phyloP scores from a whole-genome alignment of 2,329 filamentous ascomycete genomes.

The Claviceps pusilla region DNA sequence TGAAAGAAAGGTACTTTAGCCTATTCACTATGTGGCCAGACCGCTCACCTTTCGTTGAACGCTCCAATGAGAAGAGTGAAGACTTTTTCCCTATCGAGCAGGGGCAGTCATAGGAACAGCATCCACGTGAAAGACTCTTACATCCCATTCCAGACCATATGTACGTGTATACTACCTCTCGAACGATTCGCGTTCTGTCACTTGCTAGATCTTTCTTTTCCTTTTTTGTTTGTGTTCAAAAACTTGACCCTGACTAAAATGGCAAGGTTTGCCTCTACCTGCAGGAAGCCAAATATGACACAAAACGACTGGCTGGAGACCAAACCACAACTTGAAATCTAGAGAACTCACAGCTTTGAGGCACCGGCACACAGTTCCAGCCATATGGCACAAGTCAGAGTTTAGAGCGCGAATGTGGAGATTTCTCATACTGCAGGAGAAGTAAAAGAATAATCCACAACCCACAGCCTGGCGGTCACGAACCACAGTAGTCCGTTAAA shows the following conservation, averaged over 20 bases:
- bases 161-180: background rate
- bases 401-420: background rate
- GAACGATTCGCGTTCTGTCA: background rate
- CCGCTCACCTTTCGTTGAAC: background rate
- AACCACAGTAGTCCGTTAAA: background rate
- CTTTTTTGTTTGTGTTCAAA: too few species aligned
- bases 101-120: too few species aligned
- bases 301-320: background rate
- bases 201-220: background rate
- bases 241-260: background rate
- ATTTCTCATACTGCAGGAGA: background rate
- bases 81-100: too few species aligned
- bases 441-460: background rate
- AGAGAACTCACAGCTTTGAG: background rate
- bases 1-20: background rate
- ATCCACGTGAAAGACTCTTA: too few species aligned
- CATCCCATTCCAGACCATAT: too few species aligned
- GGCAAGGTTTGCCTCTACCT: background rate
- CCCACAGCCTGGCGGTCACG: background rate
- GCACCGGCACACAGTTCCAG: background rate
- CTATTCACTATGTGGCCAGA: background rate
- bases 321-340: background rate
- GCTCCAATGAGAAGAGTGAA: background rate
- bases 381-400: background rate
- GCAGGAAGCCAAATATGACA: background rate